These are phyloP conservation scores for Trichoderma sp. DNA, from an alignment of 2,329 filamentous ascomycete genomes.

Conservation along the genomic window DNA sequence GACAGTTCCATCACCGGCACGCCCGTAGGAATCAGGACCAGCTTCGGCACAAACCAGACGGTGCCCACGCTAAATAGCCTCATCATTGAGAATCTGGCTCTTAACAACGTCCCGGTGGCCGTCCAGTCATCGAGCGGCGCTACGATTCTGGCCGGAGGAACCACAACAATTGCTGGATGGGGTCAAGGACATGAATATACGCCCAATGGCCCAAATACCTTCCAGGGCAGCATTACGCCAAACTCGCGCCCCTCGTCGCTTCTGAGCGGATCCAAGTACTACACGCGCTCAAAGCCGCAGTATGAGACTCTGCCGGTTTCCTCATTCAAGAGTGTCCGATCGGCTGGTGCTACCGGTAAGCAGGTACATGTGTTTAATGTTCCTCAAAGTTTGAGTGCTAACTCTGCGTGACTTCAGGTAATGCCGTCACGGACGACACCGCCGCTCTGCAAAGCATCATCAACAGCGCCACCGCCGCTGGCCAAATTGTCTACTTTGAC, in stretches of 20 bases:
- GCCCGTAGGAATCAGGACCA: slow-evolving; percentile 12
- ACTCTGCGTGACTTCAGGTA: slow-evolving; percentile 45
- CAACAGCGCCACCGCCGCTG: slow-evolving; percentile 38
- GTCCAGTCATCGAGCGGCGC: slow-evolving; percentile 4
- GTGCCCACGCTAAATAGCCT: background rate
- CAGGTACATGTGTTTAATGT: background rate
- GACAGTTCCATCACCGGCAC: slow-evolving; percentile 7
- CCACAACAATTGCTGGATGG: slow-evolving; percentile 7
- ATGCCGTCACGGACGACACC: slow-evolving; percentile 68
- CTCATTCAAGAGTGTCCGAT: slow-evolving; percentile 25
- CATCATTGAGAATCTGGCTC: slow-evolving; percentile 14
- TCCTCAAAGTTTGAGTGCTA: slow-evolving; percentile 46
- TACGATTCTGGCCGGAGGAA: slow-evolving; percentile 10
- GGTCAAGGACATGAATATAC: slow-evolving; percentile 15
- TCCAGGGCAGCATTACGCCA: slow-evolving; percentile 4
- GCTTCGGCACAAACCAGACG: background rate
- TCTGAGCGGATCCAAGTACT: slow-evolving; percentile 6
- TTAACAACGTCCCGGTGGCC: slow-evolving; percentile 19
- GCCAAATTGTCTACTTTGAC: slow-evolving; percentile 23
- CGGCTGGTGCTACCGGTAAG: slow-evolving; percentile 13
- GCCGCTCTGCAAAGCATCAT: slow-evolving; percentile 37
- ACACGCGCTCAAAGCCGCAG: slow-evolving; percentile 24
- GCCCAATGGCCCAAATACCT: slow-evolving; percentile 1
- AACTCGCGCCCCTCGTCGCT: slow-evolving; percentile 7
- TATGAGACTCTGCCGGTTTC: slow-evolving; percentile 4